phyloP scores from a whole-genome alignment of 306 rosid genomes.

The Quercus aquifolioides region DNA sequence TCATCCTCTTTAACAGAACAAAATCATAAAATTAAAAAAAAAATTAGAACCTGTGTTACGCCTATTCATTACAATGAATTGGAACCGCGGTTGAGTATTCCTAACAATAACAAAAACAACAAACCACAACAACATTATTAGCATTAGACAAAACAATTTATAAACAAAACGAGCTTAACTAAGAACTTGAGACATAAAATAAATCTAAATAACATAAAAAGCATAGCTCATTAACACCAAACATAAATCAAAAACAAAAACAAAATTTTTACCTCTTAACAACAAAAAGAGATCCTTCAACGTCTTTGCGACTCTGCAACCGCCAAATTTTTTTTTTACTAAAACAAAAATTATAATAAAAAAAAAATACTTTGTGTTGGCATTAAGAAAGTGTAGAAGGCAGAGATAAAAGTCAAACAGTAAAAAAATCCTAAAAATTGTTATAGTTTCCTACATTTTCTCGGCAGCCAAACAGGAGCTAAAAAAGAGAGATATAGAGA shows the following conservation, averaged over 20 bases:
- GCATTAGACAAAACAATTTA: background rate
- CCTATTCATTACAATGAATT: slow-evolving; percentile 95
- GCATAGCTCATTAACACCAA: background rate
- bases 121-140: slow-evolving; percentile 6
- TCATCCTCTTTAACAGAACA: background rate
- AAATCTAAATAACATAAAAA: background rate
- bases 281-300: slow-evolving; percentile 97
- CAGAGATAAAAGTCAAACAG: background rate
- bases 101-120: slow-evolving; percentile 23
- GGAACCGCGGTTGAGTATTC: slow-evolving; percentile 83
- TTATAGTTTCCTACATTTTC: background rate
- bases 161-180: background rate
- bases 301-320: slow-evolving; percentile 94
- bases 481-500: slow-evolving; percentile 9
- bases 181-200: background rate
- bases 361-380: background rate
- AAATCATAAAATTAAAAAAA: background rate
- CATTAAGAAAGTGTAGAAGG: background rate
- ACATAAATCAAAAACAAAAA: background rate
- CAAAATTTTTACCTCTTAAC: slow-evolving; percentile 64
- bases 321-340: background rate
- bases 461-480: background rate
- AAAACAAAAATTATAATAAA: background rate
- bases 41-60: slow-evolving; percentile 68
- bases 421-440: background rate